Percentiles rank a stretch among this genome's conserved stretches.
phyloP scores from a whole-genome alignment of 371 early-diverging fungal species.

The Ordospora pajunii region DNA sequence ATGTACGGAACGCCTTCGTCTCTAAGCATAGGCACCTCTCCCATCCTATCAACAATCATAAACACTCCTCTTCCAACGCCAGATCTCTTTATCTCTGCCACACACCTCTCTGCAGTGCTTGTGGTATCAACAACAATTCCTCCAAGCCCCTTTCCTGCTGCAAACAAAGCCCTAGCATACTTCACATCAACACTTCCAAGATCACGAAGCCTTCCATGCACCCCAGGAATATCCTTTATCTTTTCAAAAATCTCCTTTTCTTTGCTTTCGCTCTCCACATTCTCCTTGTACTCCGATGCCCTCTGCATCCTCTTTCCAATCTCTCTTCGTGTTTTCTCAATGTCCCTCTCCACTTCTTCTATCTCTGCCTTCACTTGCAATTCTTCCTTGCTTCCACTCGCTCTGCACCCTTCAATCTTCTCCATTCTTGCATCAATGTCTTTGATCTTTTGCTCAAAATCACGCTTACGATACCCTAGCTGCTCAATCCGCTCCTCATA shows the following conservation, averaged over 20 bases:
- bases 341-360: slow-evolving; percentile 15
- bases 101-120: slow-evolving; percentile 75
- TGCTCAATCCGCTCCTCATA: neutral
- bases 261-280: slow-evolving; percentile 27
- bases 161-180: slow-evolving; percentile 88
- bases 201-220: slow-evolving; percentile 78
- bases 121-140: slow-evolving; percentile 89
- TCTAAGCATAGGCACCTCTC: slow-evolving; percentile 56
- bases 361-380: slow-evolving; percentile 38
- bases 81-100: slow-evolving; percentile 73
- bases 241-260: slow-evolving; percentile 32
- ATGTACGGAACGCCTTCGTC: slow-evolving; percentile 63
- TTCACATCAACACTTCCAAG: slow-evolving; percentile 81
- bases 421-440: slow-evolving; percentile 62
- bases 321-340: slow-evolving; percentile 20
- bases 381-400: slow-evolving; percentile 43
- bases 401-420: slow-evolving; percentile 58
- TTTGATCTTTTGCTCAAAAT: slow-evolving; percentile 63
- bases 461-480: neutral
- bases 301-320: slow-evolving; percentile 30
- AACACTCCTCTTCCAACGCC: slow-evolving; percentile 80
- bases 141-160: slow-evolving; percentile 74
- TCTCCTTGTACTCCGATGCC: slow-evolving; percentile 14
- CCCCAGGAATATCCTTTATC: slow-evolving; percentile 46
- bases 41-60: slow-evolving; percentile 67